Evolutionary conservation across 495 filamentous ascomycete genomes (phyloP), one percentile per base, ranked within the genome.

Genomic region (Melanomma pulvis-pyrius): DNA sequence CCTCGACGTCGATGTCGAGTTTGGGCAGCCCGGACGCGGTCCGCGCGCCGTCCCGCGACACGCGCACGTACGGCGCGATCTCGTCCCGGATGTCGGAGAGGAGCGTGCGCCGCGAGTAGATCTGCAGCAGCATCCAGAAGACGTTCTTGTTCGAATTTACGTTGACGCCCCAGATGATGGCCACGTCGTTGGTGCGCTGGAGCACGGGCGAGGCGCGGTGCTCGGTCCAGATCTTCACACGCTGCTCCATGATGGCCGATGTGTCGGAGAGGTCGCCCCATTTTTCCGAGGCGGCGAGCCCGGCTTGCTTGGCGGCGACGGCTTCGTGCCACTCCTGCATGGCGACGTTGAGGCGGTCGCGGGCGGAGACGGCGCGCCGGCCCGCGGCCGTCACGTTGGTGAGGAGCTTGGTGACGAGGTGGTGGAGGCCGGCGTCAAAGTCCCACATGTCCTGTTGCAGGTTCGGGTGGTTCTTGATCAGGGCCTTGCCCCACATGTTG

Each of bases 41-140:
- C 34, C 61, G 39, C 24, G 56, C 61, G 19, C 50, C 61, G 25
- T 50, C 19, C 21, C 50, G 50, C 9, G 61, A 63, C 6, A 56
- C 28, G 8, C 34, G 29, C 17, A 63, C 61, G 39, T 63, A 63
- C n/a, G 49, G 49, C 2, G 46, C 41, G n/a, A 73, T 30, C 26
- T 73, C 72, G 5, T 59, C 29, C 0, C 70, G 67, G 17, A 73
- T 53, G 4, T 71, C 70, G 21, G 48, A 25, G 2, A 74, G 67
- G 0, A 74, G 56, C 1, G 30, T 24, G 1, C 55, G 24, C 2
- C 57, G 44, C 1, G 67, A 68, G 59, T 68, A 73, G 17, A 74
- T 69, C 53, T 70, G 61, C 2, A 70, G 21, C 6, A 69, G 60
- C 51, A 64, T 63, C 72, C 72, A 74, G 58, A 74, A 74, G 61